Conservation (phyloP, 768 basidiomycete species). For the Mycena albidolilacea region DNA sequence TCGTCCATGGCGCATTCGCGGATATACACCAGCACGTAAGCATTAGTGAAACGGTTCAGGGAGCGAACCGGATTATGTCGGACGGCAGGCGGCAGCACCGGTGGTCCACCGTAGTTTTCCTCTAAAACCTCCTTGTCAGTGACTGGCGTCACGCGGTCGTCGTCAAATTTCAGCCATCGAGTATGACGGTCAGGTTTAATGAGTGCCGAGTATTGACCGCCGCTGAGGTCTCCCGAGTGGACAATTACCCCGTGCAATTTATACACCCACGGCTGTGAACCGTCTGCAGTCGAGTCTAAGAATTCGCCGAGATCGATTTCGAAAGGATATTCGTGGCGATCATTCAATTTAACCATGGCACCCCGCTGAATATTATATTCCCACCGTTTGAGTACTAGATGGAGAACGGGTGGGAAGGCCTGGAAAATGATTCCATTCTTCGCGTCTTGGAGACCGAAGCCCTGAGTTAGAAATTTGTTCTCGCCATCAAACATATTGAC, state of each 20-base stretch:
- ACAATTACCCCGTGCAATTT: conserved; percentile 97
- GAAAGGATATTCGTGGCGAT: conserved; percentile 99
- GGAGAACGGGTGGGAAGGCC: conserved; percentile 98
- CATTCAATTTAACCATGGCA: conserved; percentile 99
- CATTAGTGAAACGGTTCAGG: conserved; percentile 98
- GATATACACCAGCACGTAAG: conserved; percentile 99
- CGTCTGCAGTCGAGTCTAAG: conserved; percentile 87
- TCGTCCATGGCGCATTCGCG: conserved; percentile 88
- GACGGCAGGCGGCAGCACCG: conserved; percentile 76
- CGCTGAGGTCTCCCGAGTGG: conserved; percentile 98
- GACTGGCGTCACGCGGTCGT: conserved; percentile 98
- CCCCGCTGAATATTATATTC: conserved; percentile 99
- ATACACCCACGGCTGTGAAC: conserved; percentile 91
- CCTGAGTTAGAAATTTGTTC: conserved; percentile 99
- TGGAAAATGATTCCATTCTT: conserved; percentile 99
- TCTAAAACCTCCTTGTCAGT: conserved; percentile 98
- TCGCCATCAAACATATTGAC: conserved; percentile 99
- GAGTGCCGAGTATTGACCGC: conserved; percentile 98
- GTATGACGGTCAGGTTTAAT: conserved; percentile 98
- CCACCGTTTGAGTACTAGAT: conserved; percentile 97
- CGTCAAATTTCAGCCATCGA: conserved; percentile 98
- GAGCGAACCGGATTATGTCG: conserved; percentile 94
- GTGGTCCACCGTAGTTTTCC: conserved; percentile 98
- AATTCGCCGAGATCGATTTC: conserved; percentile 97
- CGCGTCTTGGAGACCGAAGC: conserved; percentile 97